Evolutionary conservation across 2,329 filamentous ascomycete species (phyloP), one percentile per base, ranked within the genome.

Genomic region (Aspergillus terreus): DNA sequence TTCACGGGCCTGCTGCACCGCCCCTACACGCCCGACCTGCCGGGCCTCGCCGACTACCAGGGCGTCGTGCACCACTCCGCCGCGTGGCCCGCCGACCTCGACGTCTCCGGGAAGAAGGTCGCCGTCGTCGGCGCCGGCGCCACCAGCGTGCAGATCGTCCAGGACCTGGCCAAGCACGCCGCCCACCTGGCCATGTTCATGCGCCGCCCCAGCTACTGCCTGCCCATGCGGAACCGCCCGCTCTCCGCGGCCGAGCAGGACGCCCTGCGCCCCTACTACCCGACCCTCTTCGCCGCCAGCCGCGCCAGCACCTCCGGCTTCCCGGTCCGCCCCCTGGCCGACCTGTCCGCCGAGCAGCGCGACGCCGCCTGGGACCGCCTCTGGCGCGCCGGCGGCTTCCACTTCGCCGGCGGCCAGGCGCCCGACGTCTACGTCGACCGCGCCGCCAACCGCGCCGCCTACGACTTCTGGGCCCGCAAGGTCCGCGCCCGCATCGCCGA

Each of bases 151-250:
- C 81, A 83, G 60, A 74, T 83, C 19, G 71, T 80, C 0, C 84
- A 88, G 58, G 82, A 59, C 48, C 80, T 79, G 66, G 80, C 77
- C 2, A 78, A 78, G 2, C 63, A 74, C 11, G 82, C 78, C 0
- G 76, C 72, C 5, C 67, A 78, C 1, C 57, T 88, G 21, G 77
- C 70, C 2, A 64, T 70, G 1, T 71, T 87, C 65, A 83, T 87
- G 59, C 78, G 85, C 10, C 87, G 83, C 1, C 85, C 85, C 0
- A 88, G 87, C 57, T 68, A 85, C 4, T 81, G 81, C 1, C 61
- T 87, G 1, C 83, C 83, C 0, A 85, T 88, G 82, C 72, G 75
- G 2, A 76, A 80, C 52, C 69, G 71, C 3, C 52, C 71, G n/a
- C 25, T 46, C 21, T 23, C 14, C 7, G 5, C 6, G 6, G 44